phyloP scores from a whole-genome alignment of 2,329 filamentous ascomycete species.

The Botrytis aclada region DNA sequence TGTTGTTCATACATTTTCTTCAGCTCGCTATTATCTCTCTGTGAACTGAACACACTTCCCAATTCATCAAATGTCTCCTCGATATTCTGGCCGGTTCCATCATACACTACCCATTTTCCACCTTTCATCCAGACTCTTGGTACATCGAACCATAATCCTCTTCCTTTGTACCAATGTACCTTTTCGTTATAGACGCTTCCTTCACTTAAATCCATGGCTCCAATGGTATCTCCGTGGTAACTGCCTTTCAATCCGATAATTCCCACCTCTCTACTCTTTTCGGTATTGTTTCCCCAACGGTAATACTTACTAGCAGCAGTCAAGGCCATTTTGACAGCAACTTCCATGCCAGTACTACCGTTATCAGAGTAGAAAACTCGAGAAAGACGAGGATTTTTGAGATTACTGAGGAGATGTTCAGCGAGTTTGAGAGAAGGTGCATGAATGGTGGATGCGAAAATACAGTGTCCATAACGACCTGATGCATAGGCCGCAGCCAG shows the following conservation, averaged over 20 bases:
- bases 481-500: slow-evolving; percentile 78
- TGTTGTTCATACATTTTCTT: slow-evolving; percentile 56
- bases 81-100: slow-evolving; percentile 23
- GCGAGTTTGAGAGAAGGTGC: slow-evolving; percentile 71
- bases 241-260: slow-evolving; percentile 75
- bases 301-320: slow-evolving; percentile 66
- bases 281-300: slow-evolving; percentile 50
- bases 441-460: slow-evolving; percentile 81
- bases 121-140: slow-evolving; percentile 65
- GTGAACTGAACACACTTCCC: slow-evolving; percentile 58
- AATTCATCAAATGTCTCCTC: slow-evolving; percentile 42
- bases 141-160: slow-evolving; percentile 78
- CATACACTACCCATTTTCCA: slow-evolving; percentile 61
- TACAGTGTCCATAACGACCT: slow-evolving; percentile 81
- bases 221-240: slow-evolving; percentile 86
- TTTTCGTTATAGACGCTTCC: slow-evolving; percentile 76
- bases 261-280: slow-evolving; percentile 51
- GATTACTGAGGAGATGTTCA: slow-evolving; percentile 56
- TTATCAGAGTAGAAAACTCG: slow-evolving; percentile 84
- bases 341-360: slow-evolving; percentile 78
- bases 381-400: slow-evolving; percentile 61
- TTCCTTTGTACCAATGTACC: slow-evolving; percentile 80
- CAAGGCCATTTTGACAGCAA: slow-evolving; percentile 81
- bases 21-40: slow-evolving; percentile 45
- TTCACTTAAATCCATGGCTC: slow-evolving; percentile 81